phyloP scores from a whole-genome alignment of 1,284 basidiomycete species.

The Papiliotrema flavescens region DNA sequence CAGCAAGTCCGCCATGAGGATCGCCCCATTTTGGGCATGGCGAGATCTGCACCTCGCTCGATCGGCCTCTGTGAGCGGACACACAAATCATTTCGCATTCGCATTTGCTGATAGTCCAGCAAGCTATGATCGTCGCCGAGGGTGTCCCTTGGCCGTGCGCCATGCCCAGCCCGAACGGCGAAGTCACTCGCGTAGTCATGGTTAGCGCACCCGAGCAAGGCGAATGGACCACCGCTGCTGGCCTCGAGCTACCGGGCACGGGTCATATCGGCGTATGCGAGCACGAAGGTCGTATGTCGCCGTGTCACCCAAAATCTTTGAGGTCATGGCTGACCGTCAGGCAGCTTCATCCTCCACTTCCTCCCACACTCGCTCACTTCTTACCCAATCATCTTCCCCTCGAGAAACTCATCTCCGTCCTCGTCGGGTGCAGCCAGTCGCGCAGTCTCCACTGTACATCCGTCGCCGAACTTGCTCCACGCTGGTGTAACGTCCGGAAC shows the following conservation, averaged over 20 bases:
- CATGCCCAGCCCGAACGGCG: constrained; percentile 38
- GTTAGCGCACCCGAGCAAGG: constrained; percentile 2
- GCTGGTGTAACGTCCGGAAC: neutral
- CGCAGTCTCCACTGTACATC: neutral
- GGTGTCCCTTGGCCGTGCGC: constrained; percentile 40
- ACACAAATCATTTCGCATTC: neutral
- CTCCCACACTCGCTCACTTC: constrained; percentile 30
- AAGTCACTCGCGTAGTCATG: constrained; percentile 39
- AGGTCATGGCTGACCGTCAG: constrained; percentile 5
- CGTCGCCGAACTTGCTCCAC: neutral
- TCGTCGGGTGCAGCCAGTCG: neutral
- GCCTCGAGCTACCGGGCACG: constrained; percentile 40
- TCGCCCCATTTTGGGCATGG: constrained; percentile 39
- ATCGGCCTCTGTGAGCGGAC: constrained; percentile 16
- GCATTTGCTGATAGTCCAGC: constrained; percentile 5
- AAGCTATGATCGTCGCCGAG: constrained; percentile 23
- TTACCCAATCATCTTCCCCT: constrained; percentile 33
- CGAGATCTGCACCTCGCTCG: constrained; percentile 25
- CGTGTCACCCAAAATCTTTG: neutral
- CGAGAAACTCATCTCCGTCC: neutral
- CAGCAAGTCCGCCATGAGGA: constrained; percentile 11
- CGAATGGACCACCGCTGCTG: constrained; percentile 16
- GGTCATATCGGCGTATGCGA: constrained; percentile 31
- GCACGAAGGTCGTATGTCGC: constrained; percentile 15
- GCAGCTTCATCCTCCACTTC: constrained; percentile 32